phyloP scores from a whole-genome alignment of 306 rosid genomes.

The Quercus agrifolia region DNA sequence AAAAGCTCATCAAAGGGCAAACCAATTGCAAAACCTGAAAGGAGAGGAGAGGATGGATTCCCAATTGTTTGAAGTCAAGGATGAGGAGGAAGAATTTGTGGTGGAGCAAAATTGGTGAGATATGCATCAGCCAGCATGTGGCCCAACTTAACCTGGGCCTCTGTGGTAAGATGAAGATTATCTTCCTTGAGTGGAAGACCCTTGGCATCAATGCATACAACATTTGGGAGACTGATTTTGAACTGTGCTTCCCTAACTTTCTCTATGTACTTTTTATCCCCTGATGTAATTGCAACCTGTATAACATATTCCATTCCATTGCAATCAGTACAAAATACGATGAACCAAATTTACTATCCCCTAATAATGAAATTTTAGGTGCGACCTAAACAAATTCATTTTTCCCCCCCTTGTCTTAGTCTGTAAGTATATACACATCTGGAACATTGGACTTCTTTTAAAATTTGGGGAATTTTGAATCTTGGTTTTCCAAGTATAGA shows the following conservation, averaged over 20 bases:
- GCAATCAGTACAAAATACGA: neutral
- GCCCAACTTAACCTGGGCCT: slow-evolving; percentile 66
- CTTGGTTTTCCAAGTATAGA: no score
- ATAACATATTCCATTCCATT: neutral
- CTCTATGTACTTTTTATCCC: slow-evolving; percentile 35
- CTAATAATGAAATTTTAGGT: neutral
- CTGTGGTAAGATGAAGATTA: slow-evolving; percentile 63
- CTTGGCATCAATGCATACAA: slow-evolving; percentile 68
- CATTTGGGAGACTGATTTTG: slow-evolving; percentile 44
- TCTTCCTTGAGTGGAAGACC: slow-evolving; percentile 64
- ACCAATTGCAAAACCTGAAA: neutral
- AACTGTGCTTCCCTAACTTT: slow-evolving; percentile 71
- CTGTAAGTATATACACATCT: no score
- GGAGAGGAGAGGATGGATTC: neutral
- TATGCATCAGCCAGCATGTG: slow-evolving; percentile 63
- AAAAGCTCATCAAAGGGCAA: neutral
- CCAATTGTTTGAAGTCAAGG: neutral
- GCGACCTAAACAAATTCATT: neutral
- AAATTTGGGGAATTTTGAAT: no score
- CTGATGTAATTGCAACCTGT: slow-evolving; percentile 71
- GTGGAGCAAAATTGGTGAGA: slow-evolving; percentile 45
- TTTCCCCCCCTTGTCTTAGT: no score
- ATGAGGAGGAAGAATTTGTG: neutral
- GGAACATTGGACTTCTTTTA: no score
- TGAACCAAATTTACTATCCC: no score